Evolutionary conservation across 805 yeast genomes (phyloP), one percentile per base, ranked within the genome.

Genomic region (Limtongia smithiae): DNA sequence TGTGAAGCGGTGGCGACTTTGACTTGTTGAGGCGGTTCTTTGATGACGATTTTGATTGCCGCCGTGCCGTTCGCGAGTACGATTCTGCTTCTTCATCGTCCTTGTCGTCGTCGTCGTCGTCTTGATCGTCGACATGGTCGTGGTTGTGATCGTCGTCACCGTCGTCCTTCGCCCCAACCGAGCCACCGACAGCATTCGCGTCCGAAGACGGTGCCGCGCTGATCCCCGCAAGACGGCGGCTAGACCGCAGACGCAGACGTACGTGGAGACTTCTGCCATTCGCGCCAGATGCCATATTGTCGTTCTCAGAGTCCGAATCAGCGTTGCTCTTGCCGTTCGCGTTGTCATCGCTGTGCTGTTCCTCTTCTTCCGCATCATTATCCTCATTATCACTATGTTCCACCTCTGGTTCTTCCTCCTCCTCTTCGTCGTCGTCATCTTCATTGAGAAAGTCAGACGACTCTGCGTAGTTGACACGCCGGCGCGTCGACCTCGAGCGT

Each of bases 351-450:
- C 59, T 61, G 34, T 55, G 11, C 17, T 28, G 33, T 37, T 55
- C 68, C 50, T 62, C 69, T 36, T 54, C 59, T 41, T 54, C 54
- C 41, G 60, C 59, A 58, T 57, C 61, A 46, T 44, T 65, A 15
- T 32, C 46, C n/a, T 64, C 59, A 54, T 57, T 70, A 24, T 67
- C 68, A 25, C 64, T 65, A 38, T 60, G 64, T 37, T 55, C 59
- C 74, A 65, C 69, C 72, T 61, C 75, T 56, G 72, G 74, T 67
- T 60, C 52, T 22, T 47, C 54, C 6, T 31, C 7, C 28, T 48
- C 38, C 21, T 28, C 52, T 6, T 50, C 42, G 12, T 40, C 50
- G 14, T 24, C 36, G n/a, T 34, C 38, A 9, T 21, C 43, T 14
- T 33, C n/a, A 7, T 20, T 74, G 65, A 69, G 72, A 61, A 68